Percentiles rank a stretch among this genome's conserved stretches.
These are phyloP conservation scores for Trypanosoma mega DNA, from an alignment of 208 protist species.

Conservation along the genomic window DNA sequence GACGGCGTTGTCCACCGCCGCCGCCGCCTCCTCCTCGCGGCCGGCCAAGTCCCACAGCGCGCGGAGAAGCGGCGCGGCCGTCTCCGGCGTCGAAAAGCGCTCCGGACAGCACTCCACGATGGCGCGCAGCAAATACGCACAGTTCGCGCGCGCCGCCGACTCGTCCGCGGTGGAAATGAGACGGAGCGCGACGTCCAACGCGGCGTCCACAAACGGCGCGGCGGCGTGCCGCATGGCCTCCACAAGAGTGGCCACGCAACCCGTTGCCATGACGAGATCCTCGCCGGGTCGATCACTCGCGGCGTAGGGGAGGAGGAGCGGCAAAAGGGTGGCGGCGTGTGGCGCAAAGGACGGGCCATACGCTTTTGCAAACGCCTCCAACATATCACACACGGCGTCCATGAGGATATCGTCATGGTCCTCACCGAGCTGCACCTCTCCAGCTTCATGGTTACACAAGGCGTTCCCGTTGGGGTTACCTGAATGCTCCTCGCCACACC, in stretches of 20 bases:
- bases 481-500: constrained; percentile 17
- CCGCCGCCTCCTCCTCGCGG: constrained; percentile 53
- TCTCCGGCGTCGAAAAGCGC: constrained; percentile 13
- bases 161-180: constrained; percentile 63
- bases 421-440: constrained; percentile 33
- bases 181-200: constrained; percentile 39
- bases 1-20: constrained; percentile 84
- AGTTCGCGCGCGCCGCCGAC: constrained; percentile 64
- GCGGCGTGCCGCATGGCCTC: constrained; percentile 40
- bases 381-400: constrained; percentile 59
- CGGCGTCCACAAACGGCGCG: constrained; percentile 44
- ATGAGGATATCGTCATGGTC: constrained; percentile 78
- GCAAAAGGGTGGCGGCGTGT: constrained; percentile 47
- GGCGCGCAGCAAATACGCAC: constrained; percentile 57
- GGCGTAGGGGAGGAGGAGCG: constrained; percentile 57
- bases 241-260: constrained; percentile 52
- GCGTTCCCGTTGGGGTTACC: constrained; percentile 22
- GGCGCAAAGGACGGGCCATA: constrained; percentile 60
- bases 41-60: constrained; percentile 22
- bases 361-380: constrained; percentile 70
- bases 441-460: constrained; percentile 25
- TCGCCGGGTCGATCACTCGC: constrained; percentile 52
- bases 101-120: constrained; percentile 55
- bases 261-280: constrained; percentile 63
- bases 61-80: constrained; percentile 17